A percentile compares a stretch with the other conserved stretches of the same genome.
Evolutionary conservation across 345 rosid species (phyloP).

Genomic region (Erysimum cheiranthoides): DNA sequence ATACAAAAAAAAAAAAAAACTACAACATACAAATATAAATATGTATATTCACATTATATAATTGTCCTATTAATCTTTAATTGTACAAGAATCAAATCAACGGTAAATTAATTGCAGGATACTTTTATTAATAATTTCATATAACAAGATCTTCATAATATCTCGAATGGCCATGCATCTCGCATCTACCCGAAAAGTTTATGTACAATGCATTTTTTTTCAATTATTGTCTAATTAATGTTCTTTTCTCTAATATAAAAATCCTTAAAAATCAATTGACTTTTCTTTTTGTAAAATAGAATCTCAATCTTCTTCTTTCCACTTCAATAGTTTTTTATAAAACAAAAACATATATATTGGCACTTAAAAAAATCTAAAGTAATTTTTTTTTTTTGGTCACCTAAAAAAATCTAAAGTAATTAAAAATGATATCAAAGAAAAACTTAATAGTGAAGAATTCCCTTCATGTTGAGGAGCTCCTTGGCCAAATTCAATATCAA

Average conservation of each 20-base stretch:
- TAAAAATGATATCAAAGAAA: background rate
- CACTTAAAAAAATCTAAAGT: background rate
- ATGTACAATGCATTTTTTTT: conserved; percentile 31
- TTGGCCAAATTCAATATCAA: conserved; percentile 14
- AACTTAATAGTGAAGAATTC: conserved; percentile 4
- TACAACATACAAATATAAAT: background rate
- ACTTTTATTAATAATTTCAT: conserved; percentile 14
- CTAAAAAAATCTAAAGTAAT: background rate
- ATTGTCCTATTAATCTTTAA: conserved; percentile 4
- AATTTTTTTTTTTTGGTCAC: too few relatives aligned
- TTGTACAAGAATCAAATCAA: conserved; percentile 3
- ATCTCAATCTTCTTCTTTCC: background rate
- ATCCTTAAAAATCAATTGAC: background rate
- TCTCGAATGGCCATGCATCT: conserved; percentile 21
- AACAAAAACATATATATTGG: conserved; percentile 15
- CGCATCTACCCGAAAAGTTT: conserved; percentile 30
- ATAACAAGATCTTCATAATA: conserved; percentile 20
- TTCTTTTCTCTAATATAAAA: conserved; percentile 28
- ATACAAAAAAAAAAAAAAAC: too few relatives aligned
- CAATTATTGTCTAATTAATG: conserved; percentile 34
- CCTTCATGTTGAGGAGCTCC: conserved; percentile 9
- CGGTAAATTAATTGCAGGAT: background rate
- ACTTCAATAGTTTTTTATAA: background rate
- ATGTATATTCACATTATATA: background rate
- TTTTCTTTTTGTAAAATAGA: background rate